Evolutionary conservation across 1,139 yeast genomes (phyloP).

Genomic region (Ogataea hybrid): DNA sequence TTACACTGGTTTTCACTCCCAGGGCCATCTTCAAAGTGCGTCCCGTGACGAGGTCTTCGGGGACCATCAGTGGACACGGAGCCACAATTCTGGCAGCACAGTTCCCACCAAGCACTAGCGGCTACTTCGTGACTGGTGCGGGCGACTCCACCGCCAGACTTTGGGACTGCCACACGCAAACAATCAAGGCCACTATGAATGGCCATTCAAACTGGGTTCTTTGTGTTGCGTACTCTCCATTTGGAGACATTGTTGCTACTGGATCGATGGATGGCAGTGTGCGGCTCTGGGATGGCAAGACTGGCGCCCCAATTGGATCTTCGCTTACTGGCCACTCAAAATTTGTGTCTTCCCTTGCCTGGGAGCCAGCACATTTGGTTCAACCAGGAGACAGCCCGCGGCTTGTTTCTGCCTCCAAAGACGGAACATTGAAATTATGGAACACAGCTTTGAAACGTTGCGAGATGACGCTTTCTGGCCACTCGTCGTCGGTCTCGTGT

Average conservation of each 20-base stretch:
- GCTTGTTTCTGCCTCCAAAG: conserved; percentile 87
- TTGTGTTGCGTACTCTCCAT: conserved; percentile 92
- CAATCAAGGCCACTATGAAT: conserved; percentile 73
- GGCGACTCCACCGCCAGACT: conserved; percentile 97
- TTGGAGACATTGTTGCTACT: conserved; percentile 88
- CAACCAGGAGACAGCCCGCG: conserved; percentile 65
- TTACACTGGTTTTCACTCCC: conserved; percentile 91
- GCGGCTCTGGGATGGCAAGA: conserved; percentile 78
- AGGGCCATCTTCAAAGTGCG: conserved; percentile 91
- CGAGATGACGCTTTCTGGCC: conserved; percentile 78
- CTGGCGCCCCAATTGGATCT: conserved; percentile 74
- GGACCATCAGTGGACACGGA: conserved; percentile 95
- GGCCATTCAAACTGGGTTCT: conserved; percentile 96
- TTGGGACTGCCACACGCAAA: conserved; percentile 97
- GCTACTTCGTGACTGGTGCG: conserved; percentile 91
- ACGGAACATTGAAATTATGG: conserved; percentile 89
- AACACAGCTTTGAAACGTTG: conserved; percentile 74
- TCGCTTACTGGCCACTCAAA: conserved; percentile 79
- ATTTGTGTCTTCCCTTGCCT: conserved; percentile 84
- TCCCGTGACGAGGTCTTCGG: conserved; percentile 87
- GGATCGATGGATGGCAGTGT: conserved; percentile 94
- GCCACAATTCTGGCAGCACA: conserved; percentile 88
- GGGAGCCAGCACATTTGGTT: conserved; percentile 93
- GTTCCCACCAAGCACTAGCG: conserved; percentile 88
- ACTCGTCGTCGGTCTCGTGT: conserved; percentile 85